Conservation (phyloP, 345 rosid genomes). For the Lenwebbia sp. region DNA sequence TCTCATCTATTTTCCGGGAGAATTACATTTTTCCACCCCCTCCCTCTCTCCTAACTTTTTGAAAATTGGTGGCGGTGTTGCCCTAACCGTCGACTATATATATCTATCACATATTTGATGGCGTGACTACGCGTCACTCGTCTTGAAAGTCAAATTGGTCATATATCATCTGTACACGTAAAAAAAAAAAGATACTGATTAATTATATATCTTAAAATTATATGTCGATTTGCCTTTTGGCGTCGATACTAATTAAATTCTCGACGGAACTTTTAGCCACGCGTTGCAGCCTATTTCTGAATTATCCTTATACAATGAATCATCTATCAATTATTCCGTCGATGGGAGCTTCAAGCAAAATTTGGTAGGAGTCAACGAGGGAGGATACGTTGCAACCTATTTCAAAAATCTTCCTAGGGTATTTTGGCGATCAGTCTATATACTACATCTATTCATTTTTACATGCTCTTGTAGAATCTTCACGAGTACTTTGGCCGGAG, state of each 20-base stretch:
- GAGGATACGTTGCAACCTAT: neutral
- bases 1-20: neutral
- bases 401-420: neutral
- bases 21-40: neutral
- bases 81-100: too few relatives aligned
- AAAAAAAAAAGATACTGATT: too few relatives aligned
- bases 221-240: neutral
- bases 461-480: neutral
- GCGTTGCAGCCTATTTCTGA: neutral
- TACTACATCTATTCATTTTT: neutral
- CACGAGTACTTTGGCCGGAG: neutral
- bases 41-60: neutral
- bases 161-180: too few relatives aligned
- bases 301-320: neutral
- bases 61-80: too few relatives aligned
- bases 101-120: too few relatives aligned
- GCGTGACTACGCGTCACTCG: too few relatives aligned
- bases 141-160: neutral
- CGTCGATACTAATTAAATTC: neutral
- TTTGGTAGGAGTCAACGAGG: neutral
- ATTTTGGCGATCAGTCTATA: neutral
- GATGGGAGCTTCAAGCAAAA: neutral
- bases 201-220: neutral
- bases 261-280: rapidly evolving
- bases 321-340: neutral